Base-by-base conservation (phyloP, 1,139 yeast genomes). In the Saccharomyces pastorianus region DNA sequence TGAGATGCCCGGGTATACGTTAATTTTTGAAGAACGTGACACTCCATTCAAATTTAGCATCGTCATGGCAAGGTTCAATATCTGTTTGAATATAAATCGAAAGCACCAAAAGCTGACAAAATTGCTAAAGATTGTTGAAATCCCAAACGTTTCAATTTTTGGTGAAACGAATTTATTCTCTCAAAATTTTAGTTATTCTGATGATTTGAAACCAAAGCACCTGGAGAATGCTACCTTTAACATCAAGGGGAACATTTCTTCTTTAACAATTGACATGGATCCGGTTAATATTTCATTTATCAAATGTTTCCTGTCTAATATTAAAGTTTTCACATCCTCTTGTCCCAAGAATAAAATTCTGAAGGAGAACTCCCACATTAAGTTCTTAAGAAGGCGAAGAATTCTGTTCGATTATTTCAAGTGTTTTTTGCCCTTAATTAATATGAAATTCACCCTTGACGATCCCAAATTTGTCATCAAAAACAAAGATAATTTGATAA, bases 1-100 rank as follows among this genome's bases (percentile, higher is more conserved):
- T n/a, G 65, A 68, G 5, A 69, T 73, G 51, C 76, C 89, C 0
- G 91, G 90, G 0, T 85, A 76, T 64, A 84, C 83, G 55, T 73
- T 83, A 2, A 64, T 77, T 17, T 85, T 81, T 62, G 73, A 75
- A 38, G 73, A 78, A 8, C 65, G 68, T 2, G 89, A 84, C 58
- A 67, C 67, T 14, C 90, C 90, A 1, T 67, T 81, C 48, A 82
- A 81, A 56, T 60, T 76, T 44, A 73, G 82, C n/a, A 56, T 73
- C 2, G 75, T 84, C 0, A 28, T 73, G 6, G 60, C 72, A 31
- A 66, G 71, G 25, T 61, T 79, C 0, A 82, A 76, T 59, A 55
- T 78, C 13, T 64, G 77, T 6, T 66, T 75, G 42, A 65, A 78
- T 29, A 69, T 72, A 51, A 72, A 69, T 1, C 61, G 63, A 26